Evolutionary conservation across 768 basidiomycete species (phyloP).

Genomic region (Phylloporus rhodoxanthus): DNA sequence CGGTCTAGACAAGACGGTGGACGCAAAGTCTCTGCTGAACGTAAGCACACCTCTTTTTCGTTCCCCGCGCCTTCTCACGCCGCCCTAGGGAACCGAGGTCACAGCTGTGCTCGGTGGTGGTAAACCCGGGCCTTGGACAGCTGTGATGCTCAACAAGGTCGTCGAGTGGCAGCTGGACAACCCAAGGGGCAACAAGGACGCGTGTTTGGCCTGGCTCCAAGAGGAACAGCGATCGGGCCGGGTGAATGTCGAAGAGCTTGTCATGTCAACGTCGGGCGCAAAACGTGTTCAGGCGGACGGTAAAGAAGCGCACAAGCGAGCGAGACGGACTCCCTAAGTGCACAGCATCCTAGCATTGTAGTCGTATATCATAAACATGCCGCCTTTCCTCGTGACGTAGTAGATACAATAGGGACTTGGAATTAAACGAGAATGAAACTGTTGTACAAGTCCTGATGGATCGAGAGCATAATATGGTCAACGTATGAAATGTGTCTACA

Average conservation of each 20-base stretch:
- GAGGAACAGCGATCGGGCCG: constrained; percentile 46
- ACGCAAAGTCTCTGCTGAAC: constrained; percentile 70
- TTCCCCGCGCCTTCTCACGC: neutral
- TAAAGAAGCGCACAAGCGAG: constrained; percentile 26
- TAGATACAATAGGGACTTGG: constrained; percentile 20
- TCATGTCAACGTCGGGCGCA: constrained; percentile 11
- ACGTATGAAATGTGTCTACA: constrained; percentile 7
- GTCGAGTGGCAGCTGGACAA: constrained; percentile 83
- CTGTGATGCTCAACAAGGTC: constrained; percentile 55
- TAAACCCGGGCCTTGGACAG: constrained; percentile 68
- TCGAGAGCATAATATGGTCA: neutral
- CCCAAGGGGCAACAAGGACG: constrained; percentile 58
- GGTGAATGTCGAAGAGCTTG: constrained; percentile 31
- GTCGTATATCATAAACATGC: constrained; percentile 2
- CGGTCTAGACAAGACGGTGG: constrained; percentile 51
- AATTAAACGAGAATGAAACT: constrained; percentile 1
- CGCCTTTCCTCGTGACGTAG: constrained; percentile 5
- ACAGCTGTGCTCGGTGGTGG: constrained; percentile 45
- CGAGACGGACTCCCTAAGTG: constrained; percentile 21
- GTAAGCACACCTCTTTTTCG: constrained; percentile 41
- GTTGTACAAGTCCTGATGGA: constrained; percentile 4
- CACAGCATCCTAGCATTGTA: neutral
- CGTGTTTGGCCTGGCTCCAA: constrained; percentile 66
- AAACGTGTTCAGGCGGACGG: constrained; percentile 23
- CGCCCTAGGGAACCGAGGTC: constrained; percentile 65